These are phyloP conservation scores for Glycine latifolia DNA, from an alignment of 306 rosid genomes.

Conservation along the genomic window DNA sequence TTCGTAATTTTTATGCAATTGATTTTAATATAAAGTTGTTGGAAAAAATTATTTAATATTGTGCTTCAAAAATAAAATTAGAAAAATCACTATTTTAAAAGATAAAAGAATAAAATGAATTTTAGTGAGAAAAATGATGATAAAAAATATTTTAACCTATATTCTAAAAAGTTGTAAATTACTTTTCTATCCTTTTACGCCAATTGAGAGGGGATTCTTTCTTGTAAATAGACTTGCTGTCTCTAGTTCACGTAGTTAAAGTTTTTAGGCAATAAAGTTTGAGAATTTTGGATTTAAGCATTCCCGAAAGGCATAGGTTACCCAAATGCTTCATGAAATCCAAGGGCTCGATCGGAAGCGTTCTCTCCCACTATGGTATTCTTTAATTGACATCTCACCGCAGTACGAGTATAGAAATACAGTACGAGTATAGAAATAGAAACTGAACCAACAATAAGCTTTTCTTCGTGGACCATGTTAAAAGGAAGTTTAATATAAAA, in stretches of 20 bases:
- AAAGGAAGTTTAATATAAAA: background rate
- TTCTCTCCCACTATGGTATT: constrained; percentile 3
- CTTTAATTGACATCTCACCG: constrained; percentile 33
- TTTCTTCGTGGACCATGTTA: background rate
- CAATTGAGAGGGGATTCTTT: constrained; percentile 28
- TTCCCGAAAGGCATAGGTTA: background rate
- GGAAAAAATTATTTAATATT: no score
- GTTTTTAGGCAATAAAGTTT: constrained; percentile 34
- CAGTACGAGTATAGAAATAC: background rate
- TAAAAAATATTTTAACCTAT: no score
- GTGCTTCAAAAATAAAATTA: no score
- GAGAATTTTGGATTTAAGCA: constrained; percentile 11
- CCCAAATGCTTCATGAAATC: constrained; percentile 33
- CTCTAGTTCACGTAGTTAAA: constrained; percentile 42
- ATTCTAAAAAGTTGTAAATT: background rate
- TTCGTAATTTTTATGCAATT: no score
- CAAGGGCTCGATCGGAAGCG: background rate
- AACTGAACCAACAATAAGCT: background rate
- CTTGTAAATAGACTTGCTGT: constrained; percentile 46
- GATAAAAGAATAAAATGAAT: no score
- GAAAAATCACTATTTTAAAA: no score
- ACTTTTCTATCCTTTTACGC: constrained; percentile 3
- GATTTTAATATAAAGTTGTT: no score
- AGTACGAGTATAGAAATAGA: background rate
- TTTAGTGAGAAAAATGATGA: no score